Conservation (phyloP, 495 filamentous ascomycete species). For the Neurospora tetraspora region DNA sequence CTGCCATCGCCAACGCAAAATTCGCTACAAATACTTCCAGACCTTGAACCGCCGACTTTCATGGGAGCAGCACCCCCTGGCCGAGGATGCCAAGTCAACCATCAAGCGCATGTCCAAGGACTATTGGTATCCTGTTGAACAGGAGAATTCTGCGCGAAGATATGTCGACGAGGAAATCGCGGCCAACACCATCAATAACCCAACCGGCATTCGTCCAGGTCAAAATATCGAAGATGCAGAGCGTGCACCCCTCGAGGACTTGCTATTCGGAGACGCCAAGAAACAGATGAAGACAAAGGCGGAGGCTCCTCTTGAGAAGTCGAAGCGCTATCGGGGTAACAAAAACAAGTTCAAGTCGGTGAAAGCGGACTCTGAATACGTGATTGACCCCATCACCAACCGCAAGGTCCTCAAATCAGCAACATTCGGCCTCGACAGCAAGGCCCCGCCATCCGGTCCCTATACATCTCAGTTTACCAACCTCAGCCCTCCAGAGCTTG, state of each 20-base stretch:
- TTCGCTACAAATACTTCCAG: constrained; percentile 34
- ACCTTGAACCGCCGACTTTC: constrained; percentile 23
- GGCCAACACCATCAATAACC: constrained; percentile 6
- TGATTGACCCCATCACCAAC: constrained; percentile 54
- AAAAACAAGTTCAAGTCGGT: background rate
- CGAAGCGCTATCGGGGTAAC: background rate
- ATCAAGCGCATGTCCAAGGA: constrained; percentile 26
- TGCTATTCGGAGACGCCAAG: constrained; percentile 18
- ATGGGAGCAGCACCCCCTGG: constrained; percentile 27
- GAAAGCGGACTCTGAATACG: constrained; percentile 24
- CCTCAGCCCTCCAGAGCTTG: constrained; percentile 10
- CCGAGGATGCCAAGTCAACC: constrained; percentile 17
- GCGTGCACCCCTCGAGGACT: constrained; percentile 21
- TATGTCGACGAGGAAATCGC: constrained; percentile 4
- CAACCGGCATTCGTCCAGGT: constrained; percentile 22
- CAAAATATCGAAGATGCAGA: constrained; percentile 30
- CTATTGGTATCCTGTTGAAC: constrained; percentile 23
- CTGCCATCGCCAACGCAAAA: constrained; percentile 25
- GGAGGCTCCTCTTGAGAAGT: background rate
- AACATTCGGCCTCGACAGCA: constrained; percentile 13
- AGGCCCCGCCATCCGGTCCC: constrained; percentile 24
- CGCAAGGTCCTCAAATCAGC: constrained; percentile 36
- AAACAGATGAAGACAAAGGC: background rate
- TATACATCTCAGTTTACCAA: constrained; percentile 30
- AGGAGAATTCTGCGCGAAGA: background rate